Base-by-base conservation (phyloP, 1,139 yeast genomes). In the Taphrina pruni region DNA sequence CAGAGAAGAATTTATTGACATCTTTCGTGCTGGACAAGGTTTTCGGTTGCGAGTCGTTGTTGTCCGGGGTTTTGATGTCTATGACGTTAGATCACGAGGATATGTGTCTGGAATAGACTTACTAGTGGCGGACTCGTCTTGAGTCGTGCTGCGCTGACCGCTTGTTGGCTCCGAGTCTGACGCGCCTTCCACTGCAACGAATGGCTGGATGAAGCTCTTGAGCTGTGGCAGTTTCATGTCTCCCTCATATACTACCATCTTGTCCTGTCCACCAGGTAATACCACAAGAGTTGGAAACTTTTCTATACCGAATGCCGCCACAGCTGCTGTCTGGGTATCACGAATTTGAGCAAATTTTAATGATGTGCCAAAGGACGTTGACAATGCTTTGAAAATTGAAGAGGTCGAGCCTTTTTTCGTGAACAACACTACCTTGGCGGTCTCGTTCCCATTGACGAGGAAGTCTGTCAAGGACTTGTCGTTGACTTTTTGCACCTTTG, bases 381-480 rank as follows among this genome's bases (percentile, higher is more conserved):
- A 65, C 43, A 65, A 58, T 20, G 69, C 61, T 20, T 65, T 65
- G 35, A 45, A 50, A 6, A 50, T 51, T 20, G 64, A 57, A 8
- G 64, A 41, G 9, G 45, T 50, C 17, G 45, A 46, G 17, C 69
- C 69, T 32, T 65, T 65, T 51, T 65, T 65, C 32, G 64, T 39
- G n/a, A 65, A 57, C 26, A 65, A 26, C 7, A 65, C 21, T n/a
- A 57, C 69, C 35, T 58, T 56, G 20, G 45, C 57, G 6, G 58
- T 58, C 41, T 41, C 58, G 17, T 65, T 58, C 12, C 11, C 39
- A 11, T 50, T 14, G 14, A 21, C 9, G 36, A 65, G 46, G 12
- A 57, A 64, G 4, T 3, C 20, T 35, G n/a, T n/a, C 26, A 50
- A 12, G 26, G 45, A n/a, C 6, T 43, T 58, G 35, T 58, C 41